A percentile compares a stretch with the other conserved stretches of the same genome.
Evolutionary conservation across 163 green algal species (phyloP).

Genomic region (Chlamydomonas reinhardtii): DNA sequence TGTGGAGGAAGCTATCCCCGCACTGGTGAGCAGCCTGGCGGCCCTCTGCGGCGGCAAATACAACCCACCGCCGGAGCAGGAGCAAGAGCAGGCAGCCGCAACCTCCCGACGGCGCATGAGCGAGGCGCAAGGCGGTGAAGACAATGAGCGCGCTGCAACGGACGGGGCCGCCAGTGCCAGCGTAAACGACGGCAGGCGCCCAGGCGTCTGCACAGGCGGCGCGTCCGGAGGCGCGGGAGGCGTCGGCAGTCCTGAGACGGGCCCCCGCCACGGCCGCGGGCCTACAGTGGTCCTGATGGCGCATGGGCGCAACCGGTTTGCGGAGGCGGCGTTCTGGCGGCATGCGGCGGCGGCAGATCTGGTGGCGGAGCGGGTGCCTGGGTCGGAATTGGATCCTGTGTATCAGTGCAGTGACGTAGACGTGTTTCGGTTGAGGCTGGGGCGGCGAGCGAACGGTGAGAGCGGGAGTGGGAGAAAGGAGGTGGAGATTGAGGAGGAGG

Average conservation of each 20-base stretch:
- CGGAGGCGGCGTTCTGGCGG: constrained; percentile 62
- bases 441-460: background rate
- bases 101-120: background rate
- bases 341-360: constrained; percentile 34
- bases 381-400: constrained; percentile 50
- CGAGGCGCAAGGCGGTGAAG: background rate
- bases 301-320: constrained; percentile 70
- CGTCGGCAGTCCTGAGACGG: too few relatives aligned
- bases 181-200: background rate
- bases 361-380: constrained; percentile 3
- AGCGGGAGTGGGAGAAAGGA: background rate
- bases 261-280: too few relatives aligned
- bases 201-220: background rate
- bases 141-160: background rate
- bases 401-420: constrained; percentile 63
- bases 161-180: background rate
- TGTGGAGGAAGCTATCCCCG: constrained; percentile 48
- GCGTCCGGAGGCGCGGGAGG: background rate
- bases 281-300: constrained; percentile 54
- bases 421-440: constrained; percentile 48
- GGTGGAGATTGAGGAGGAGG: too few relatives aligned
- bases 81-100: background rate
- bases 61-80: too few relatives aligned
- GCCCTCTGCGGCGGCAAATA: constrained; percentile 17
- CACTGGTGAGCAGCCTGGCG: constrained; percentile 53